Evolutionary conservation across 306 rosid species (phyloP), one percentile per base, ranked within the genome.

Genomic region (Prunus kanzakura): DNA sequence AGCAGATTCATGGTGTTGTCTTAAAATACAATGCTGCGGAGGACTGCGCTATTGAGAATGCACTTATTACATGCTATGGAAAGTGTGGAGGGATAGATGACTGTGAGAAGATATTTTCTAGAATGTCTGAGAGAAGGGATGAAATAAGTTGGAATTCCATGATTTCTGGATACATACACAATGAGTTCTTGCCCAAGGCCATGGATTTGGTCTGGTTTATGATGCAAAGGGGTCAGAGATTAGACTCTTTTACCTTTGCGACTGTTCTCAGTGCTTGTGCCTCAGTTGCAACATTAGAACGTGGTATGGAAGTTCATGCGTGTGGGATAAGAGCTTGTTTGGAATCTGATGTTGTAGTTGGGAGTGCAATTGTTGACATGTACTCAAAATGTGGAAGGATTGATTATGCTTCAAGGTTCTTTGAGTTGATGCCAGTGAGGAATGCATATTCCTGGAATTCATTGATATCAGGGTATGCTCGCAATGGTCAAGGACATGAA

Each of bases 241-340:
- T 93, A 81, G 96, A 93, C 80, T 82, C 85, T 46, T 93, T 91
- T 87, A 93, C 97, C 71, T 89, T 89, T 74, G 96, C 98, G 50
- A 91, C 98, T 14, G 96, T 93, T 80, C 93, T 93, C 27, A 93
- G 98, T 82, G 97, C 97, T 67, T 93, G 98, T 88, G 97, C 98
- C 77, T 87, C 98, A 8, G 86, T 93, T 67, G 91, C 97, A 56
- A 93, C 98, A 32, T 72, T 93, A 79, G 93, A 88, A 80, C 86
- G 88, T 65, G 98, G 98, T 47, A 88, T 93, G 96, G 93, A 93
- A 88, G 97, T 93, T 74, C 98, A 93, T 86, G 98, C 88, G 11
- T 86, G 89, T 57, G 86, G 89, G 2, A 64, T 88, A 83, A 86
- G 97, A 85, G 90, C 97, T 82, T 86, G 86, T 83, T 85, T 93